A percentile compares a stretch with the other conserved stretches of the same genome.
Conservation (phyloP, 345 rosid genomes). For the Noccaea bulbosa region DNA sequence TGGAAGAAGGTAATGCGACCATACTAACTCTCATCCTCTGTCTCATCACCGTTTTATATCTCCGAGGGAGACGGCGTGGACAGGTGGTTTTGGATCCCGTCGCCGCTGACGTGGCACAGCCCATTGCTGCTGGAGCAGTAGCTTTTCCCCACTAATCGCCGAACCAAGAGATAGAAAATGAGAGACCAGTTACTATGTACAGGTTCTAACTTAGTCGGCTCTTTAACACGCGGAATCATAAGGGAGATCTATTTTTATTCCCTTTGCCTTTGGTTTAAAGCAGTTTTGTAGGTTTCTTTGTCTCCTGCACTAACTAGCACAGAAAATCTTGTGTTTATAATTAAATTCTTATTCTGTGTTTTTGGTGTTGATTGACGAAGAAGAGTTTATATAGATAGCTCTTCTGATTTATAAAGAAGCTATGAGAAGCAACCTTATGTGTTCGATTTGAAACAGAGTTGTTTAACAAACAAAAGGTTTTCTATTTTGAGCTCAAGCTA, state of each 20-base stretch:
- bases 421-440: conserved; percentile 43
- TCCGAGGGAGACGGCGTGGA: conserved; percentile 71
- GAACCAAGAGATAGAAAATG: background rate
- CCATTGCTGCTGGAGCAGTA: conserved; percentile 25
- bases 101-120: conserved; percentile 22
- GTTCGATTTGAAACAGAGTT: conserved; percentile 34
- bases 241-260: background rate
- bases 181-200: background rate
- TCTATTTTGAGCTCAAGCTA: background rate
- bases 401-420: conserved; percentile 28
- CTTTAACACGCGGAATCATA: background rate
- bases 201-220: conserved; percentile 4
- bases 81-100: conserved; percentile 37
- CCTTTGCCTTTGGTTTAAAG: background rate
- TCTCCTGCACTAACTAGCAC: conserved; percentile 36
- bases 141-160: conserved; percentile 12
- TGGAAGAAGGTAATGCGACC: conserved; percentile 95
- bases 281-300: background rate
- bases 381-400: conserved; percentile 30
- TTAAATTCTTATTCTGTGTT: background rate
- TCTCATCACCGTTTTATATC: conserved; percentile 71
- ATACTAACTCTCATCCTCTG: conserved; percentile 76
- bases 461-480: conserved; percentile 38
- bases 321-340: background rate
- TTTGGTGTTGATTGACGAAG: background rate